Base-by-base conservation (phyloP, 805 yeast species). In the Metschnikowia cerradonensis region DNA sequence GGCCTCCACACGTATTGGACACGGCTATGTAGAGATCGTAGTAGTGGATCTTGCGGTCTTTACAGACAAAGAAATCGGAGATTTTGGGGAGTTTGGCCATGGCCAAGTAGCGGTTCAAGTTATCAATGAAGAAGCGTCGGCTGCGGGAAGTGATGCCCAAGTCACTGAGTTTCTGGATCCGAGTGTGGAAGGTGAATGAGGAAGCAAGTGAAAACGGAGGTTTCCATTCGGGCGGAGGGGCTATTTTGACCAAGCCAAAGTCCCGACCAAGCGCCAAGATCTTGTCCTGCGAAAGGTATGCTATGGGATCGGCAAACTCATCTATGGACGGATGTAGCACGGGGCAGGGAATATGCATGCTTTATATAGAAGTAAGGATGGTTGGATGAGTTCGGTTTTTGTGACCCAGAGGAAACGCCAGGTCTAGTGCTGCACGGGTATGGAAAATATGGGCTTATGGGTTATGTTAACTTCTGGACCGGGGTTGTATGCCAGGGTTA, bases 141-240 rank as follows among this genome's bases (percentile, higher is more conserved):
- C 85, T 79, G 54, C 95, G 71, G 51, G 84, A 83, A 6, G 77
- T 63, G 15, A 88, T 63, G 23, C 84, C 83, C 60, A 88, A 67
- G 61, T 86, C 89, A 58, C 80, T 78, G 48, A 88, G 60, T 43
- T 75, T 78, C 62, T 87, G 94, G n/a, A 83, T 62, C 49, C 95
- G 66, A 7, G 90, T 85, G 54, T 80, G 83, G 61, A 88, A 87
- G 45, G 67, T 74, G 65, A 87, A 86, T 6, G 68, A 59, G 42
- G 72, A 70, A 45, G 85, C 74, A 19, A 86, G 68, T 49, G 82
- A 74, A 54, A 85, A 76, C 0, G 80, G 81, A 0, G 85, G 84
- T 43, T 61, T 62, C 83, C 84, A 81, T n/a, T 60, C 66, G 15
- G 55, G 49, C 0, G 85, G 85, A 4, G 85, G 85, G 7, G 72